phyloP scores from a whole-genome alignment of 352 stramenopile genomes.

The Globisporangium camurandrum region DNA sequence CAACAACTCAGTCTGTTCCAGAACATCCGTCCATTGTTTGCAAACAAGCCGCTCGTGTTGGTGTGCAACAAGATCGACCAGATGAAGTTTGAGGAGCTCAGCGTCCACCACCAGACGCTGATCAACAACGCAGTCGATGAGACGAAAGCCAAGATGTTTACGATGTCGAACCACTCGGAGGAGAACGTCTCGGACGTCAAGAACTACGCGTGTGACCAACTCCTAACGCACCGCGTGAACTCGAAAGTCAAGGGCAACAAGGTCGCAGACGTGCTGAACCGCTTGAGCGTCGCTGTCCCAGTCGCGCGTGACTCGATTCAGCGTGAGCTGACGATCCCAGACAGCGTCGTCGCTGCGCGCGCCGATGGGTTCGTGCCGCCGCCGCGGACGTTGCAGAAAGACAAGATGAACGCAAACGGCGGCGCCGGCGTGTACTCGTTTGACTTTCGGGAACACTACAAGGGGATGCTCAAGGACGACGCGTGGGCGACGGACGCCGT shows the following conservation, averaged over 20 bases:
- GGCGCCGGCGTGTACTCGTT: slow-evolving; percentile 96
- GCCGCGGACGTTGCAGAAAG: slow-evolving; percentile 65
- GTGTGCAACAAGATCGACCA: slow-evolving; percentile 99
- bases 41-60: slow-evolving; percentile 98
- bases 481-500: slow-evolving; percentile 97
- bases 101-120: slow-evolving; percentile 59
- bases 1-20: slow-evolving; percentile 96
- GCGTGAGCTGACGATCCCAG: slow-evolving; percentile 91
- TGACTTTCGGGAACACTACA: slow-evolving; percentile 97
- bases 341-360: slow-evolving; percentile 84
- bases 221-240: slow-evolving; percentile 92
- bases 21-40: slow-evolving; percentile 98
- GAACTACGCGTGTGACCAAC: slow-evolving; percentile 93
- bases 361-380: slow-evolving; percentile 33
- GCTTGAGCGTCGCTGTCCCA: slow-evolving; percentile 93
- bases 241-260: slow-evolving; percentile 94
- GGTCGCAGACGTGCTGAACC: slow-evolving; percentile 94
- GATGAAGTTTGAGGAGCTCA: slow-evolving; percentile 90
- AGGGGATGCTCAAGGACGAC: slow-evolving; percentile 91
- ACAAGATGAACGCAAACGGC: slow-evolving; percentile 92
- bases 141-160: slow-evolving; percentile 91
- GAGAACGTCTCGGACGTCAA: slow-evolving; percentile 95
- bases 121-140: slow-evolving; percentile 71
- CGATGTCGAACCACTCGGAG: slow-evolving; percentile 98
- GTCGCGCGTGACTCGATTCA: slow-evolving; percentile 89